phyloP scores from a whole-genome alignment of 805 yeast species.

The Saturnispora gosingensis region DNA sequence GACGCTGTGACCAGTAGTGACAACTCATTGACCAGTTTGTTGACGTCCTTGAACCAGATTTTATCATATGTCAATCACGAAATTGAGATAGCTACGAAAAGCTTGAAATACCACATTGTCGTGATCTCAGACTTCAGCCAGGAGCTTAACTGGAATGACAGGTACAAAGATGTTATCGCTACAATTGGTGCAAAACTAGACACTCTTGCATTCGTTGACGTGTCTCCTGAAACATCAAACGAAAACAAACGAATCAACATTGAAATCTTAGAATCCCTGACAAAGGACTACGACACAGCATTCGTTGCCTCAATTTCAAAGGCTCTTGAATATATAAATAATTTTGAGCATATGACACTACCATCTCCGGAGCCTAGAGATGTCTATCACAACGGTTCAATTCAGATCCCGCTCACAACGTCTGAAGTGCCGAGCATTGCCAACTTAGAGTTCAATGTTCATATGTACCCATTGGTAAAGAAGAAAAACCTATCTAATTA shows the following conservation, averaged over 20 bases:
- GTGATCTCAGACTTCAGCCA: neutral
- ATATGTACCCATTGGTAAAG: slow-evolving; percentile 11
- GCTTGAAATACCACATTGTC: neutral
- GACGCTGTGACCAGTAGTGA: neutral
- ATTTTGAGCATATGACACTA: neutral
- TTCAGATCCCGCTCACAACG: slow-evolving; percentile 1
- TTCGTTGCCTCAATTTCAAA: neutral
- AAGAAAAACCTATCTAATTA: slow-evolving; percentile 5
- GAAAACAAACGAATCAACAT: neutral
- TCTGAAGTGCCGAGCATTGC: slow-evolving; percentile 1
- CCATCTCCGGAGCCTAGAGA: slow-evolving; percentile 12
- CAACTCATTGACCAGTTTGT: neutral
- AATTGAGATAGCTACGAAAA: neutral
- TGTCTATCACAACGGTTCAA: slow-evolving; percentile 6
- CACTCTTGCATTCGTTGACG: slow-evolving; percentile 1
- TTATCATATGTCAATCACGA: slow-evolving; percentile 4
- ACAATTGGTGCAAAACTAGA: neutral
- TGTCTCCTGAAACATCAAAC: neutral
- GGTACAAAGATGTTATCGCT: neutral
- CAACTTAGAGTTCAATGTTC: slow-evolving; percentile 6
- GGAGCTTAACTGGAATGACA: neutral
- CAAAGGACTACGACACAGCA: neutral
- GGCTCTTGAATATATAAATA: slow-evolving; percentile 2
- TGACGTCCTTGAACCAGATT: neutral
- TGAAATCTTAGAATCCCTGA: neutral